Evolutionary conservation across 1,284 basidiomycete genomes (phyloP).

Genomic region (Ganoderma boninense): DNA sequence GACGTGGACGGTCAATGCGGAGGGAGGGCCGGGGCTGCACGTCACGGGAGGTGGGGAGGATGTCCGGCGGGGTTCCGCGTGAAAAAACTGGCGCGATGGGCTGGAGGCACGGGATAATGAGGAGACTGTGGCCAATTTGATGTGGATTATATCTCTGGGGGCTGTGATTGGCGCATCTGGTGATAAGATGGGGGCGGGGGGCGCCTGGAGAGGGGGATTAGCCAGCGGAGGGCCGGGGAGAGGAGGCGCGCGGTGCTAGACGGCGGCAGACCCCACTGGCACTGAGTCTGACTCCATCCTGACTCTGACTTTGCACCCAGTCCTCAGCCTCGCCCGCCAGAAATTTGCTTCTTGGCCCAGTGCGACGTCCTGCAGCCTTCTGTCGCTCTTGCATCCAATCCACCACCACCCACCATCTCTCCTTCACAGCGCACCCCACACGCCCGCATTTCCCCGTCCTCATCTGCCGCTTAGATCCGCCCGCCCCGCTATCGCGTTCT

Average conservation of each 20-base stretch:
- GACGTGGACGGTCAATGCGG: not conserved
- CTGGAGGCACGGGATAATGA: conserved; percentile 12
- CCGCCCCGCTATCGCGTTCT: conserved; percentile 41
- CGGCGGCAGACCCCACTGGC: conserved; percentile 10
- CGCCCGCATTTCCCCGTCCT: not conserved
- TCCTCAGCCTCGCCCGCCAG: conserved; percentile 20
- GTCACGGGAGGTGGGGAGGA: not conserved
- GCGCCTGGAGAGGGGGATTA: conserved; percentile 4
- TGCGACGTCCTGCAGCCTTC: conserved; percentile 10
- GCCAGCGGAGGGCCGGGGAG: conserved; percentile 15
- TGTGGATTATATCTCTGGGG: conserved; percentile 25
- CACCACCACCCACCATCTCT: conserved; percentile 30
- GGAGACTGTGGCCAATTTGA: conserved; percentile 5
- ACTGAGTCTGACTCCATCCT: conserved; percentile 27
- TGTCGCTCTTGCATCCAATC: conserved; percentile 22
- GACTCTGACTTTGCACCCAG: conserved; percentile 20
- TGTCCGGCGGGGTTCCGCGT: conserved; percentile 33
- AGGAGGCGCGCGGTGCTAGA: conserved; percentile 26
- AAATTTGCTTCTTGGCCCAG: conserved; percentile 21
- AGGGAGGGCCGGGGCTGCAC: not conserved
- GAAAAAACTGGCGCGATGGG: conserved; percentile 22
- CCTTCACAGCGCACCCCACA: conserved; percentile 18
- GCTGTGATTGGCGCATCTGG: conserved; percentile 30
- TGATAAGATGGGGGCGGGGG: conserved; percentile 21
- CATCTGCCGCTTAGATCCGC: conserved; percentile 10